Evolutionary conservation across 2,329 filamentous ascomycete genomes (phyloP), one percentile per base, ranked within the genome.

Genomic region (Colletotrichum tanaceti): DNA sequence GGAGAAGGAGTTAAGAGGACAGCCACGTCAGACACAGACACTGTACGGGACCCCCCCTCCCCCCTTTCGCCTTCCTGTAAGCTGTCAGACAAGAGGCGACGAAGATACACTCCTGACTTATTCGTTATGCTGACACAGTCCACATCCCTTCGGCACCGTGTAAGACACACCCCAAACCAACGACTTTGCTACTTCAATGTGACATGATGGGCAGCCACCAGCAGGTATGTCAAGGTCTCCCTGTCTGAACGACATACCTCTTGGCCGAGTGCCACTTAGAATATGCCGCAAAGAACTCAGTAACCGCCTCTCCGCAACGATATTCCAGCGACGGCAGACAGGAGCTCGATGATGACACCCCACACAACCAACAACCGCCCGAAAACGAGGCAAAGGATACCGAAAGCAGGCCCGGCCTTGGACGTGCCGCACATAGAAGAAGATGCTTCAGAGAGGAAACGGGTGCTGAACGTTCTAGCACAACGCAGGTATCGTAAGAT

Each of bases 381-480:
- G 20, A 68, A 52, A 38, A 63, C 78, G 24, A 74, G 83, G 50
- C 83, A 85, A 65, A 73, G 82, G 44, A 68, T 76, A 11, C 74
- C 79, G 70, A 85, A 84, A 71, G 68, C 79, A 20, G 78, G 80
- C 2, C 76, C 79, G 5, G n/a, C 73, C 3, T 74, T 86, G 7
- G 76, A 77, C 1, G 79, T 86, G 7, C 84, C 85, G 5, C 74
- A 84, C 57, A 84, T 85, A 20, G 81, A 84, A 5, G 78, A 86
- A 24, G 80, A 87, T 75, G 82, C 85, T 1, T 77, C 80, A 3
- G 85, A 87, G 74, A 79, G 86, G 24, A 88, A 87, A 73, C 78
- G 85, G 13, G 78, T 86, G 1, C 71, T 87, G 24, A 87, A 87
- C 63, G 83, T 87, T 11, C 74, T 88, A 43, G 85, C 86, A 1